Base-by-base conservation (phyloP, 2,329 filamentous ascomycete species). In the Paracoccidioides brasiliensis region DNA sequence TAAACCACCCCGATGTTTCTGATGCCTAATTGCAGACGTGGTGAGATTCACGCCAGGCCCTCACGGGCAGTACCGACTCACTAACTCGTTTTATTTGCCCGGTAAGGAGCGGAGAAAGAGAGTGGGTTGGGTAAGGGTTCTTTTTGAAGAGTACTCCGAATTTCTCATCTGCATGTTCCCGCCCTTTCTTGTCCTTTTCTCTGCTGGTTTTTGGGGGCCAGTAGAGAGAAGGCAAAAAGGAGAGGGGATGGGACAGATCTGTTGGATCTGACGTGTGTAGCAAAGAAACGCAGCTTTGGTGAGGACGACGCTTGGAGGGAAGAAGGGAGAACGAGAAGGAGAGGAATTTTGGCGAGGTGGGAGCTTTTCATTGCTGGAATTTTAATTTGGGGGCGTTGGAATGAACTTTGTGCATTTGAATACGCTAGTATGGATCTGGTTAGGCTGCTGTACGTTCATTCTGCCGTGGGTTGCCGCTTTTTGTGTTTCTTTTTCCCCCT, bases 201-300 rank as follows among this genome's bases (percentile, higher is more conserved):
- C 14, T 32, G 32, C 7, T 15, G 40, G 15, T n/a, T 15, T 12
- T 42, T 42, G 22, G 22, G 22, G 22, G 22, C 40, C 40, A 5
- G 14, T 14, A 15, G n/a, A 10, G 35, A 10, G 40, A 42, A 15
- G 40, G 40, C 14, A 42, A 15, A 42, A n/a, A 32, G 3, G 3
- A 48, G 44, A 48, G 44, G 3, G 44, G 7, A 9, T 4, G 15
- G 10, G 59, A 48, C 35, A 44, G 54, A 46, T 55, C 22, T 22
- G 22, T 22, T 22, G 44, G 66, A 64, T 77, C 77, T 88, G 79
- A 76, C 80, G 71, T 82, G 81, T 87, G 85, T 85, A 85, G 87
- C 87, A 90, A 90, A 88, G 87, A 90, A 90, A 90, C 86, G 86
- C 86, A 86, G 87, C 88, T 80, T 88, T 90, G 85, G 82, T 79